These are phyloP conservation scores for Rhodotorula diobovata DNA, from an alignment of 768 basidiomycete genomes.

Conservation along the genomic window DNA sequence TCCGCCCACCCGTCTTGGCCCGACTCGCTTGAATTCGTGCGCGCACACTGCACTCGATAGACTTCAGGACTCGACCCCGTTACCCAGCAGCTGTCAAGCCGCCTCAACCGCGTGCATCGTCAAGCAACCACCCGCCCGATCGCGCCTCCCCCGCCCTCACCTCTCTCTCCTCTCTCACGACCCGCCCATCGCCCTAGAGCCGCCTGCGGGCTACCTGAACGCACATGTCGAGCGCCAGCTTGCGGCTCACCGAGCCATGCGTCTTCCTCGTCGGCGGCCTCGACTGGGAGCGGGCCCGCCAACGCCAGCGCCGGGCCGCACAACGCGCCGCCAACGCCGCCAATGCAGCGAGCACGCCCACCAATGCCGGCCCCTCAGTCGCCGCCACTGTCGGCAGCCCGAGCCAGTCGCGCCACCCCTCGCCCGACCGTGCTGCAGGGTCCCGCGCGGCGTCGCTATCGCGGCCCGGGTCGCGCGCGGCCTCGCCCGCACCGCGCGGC, in stretches of 20 bases:
- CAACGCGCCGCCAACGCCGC: slow-evolving; percentile 1
- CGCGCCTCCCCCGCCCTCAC: neutral
- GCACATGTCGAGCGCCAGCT: slow-evolving; percentile 18
- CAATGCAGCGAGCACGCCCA: neutral
- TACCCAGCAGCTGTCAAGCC: no score
- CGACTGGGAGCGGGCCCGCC: slow-evolving; percentile 35
- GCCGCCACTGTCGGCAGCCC: neutral
- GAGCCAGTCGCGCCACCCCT: slow-evolving; percentile 8
- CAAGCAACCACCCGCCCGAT: no score
- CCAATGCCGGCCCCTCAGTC: neutral
- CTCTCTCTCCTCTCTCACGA: neutral
- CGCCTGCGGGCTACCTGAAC: neutral
- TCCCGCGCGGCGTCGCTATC: slow-evolving; percentile 6
- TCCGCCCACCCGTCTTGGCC: no score
- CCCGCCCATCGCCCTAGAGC: no score
- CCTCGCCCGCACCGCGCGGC: slow-evolving; percentile 5
- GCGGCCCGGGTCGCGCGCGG: slow-evolving; percentile 18
- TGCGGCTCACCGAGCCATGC: slow-evolving; percentile 36
- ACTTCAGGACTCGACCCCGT: no score
- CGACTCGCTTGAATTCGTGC: no score
- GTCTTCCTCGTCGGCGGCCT: slow-evolving; percentile 36
- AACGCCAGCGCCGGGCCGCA: slow-evolving; percentile 20
- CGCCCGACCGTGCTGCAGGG: slow-evolving; percentile 16
- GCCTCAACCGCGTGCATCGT: no score
- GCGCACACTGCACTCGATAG: no score